phyloP scores from a whole-genome alignment of 164 flowering plant genomes.

The Umbilicus rupestris region DNA sequence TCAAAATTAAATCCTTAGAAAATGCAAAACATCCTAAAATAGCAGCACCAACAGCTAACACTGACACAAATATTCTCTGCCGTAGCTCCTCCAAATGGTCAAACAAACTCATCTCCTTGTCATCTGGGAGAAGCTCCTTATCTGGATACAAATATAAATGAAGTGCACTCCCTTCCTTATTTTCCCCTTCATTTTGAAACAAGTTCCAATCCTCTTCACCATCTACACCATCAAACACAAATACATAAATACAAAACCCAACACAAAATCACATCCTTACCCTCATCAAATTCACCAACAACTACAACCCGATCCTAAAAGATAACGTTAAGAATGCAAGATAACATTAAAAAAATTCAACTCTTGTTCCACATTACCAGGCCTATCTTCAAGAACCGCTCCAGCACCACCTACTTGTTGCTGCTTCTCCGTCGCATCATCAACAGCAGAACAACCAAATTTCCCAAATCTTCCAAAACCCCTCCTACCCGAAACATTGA shows the following conservation, averaged over 20 bases:
- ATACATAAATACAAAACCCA: constrained; percentile 4
- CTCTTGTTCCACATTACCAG: no score
- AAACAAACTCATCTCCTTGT: constrained; percentile 82
- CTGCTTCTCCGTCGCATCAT: constrained; percentile 33
- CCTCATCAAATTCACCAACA: no score
- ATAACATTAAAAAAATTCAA: neutral
- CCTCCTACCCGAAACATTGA: constrained; percentile 15
- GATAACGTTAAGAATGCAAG: no score
- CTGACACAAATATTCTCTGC: constrained; percentile 71
- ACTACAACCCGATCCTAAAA: no score
- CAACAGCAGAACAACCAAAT: constrained; percentile 49
- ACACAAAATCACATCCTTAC: no score
- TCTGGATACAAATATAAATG: constrained; percentile 75
- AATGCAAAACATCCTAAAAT: constrained; percentile 84
- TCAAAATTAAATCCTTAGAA: constrained; percentile 67
- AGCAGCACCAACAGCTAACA: constrained; percentile 88
- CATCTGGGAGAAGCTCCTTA: constrained; percentile 94
- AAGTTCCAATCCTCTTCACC: constrained; percentile 22
- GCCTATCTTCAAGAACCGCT: constrained; percentile 59
- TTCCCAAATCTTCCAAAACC: constrained; percentile 10
- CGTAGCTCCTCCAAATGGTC: constrained; percentile 96
- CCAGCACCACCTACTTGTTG: no score
- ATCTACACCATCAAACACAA: constrained; percentile 11
- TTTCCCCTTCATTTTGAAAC: constrained; percentile 23
- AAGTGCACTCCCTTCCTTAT: constrained; percentile 29